Evolutionary conservation across 139 green algal genomes (phyloP).

Genomic region (Chlamydomonas sp.): DNA sequence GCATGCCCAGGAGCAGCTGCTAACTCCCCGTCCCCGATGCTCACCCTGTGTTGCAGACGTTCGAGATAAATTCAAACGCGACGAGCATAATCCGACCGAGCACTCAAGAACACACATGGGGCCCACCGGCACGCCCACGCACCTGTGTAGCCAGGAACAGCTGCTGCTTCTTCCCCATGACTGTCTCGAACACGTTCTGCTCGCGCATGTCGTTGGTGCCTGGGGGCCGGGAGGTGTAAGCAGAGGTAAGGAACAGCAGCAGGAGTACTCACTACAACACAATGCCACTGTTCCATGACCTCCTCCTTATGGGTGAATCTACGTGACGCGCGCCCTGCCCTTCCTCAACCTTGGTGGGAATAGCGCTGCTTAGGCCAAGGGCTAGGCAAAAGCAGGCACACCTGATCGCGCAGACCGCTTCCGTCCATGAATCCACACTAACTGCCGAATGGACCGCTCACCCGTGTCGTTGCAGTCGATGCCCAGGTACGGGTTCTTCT

Average conservation of each 20-base stretch:
- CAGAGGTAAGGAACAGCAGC: neutral
- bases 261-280: neutral
- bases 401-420: neutral
- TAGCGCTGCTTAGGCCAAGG: too few species aligned
- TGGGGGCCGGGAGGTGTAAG: neutral
- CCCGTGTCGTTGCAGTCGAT: constrained; percentile 96
- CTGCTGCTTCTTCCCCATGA: constrained; percentile 98
- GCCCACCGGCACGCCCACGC: neutral
- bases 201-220: constrained; percentile 98
- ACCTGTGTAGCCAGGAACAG: constrained; percentile 97
- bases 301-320: too few species aligned
- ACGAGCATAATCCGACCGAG: too few species aligned
- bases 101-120: too few species aligned
- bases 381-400: neutral
- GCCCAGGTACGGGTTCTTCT: constrained; percentile 93
- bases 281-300: too few species aligned
- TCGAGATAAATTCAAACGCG: too few species aligned
- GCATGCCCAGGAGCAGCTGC: too few species aligned
- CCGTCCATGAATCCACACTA: neutral
- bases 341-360: too few species aligned
- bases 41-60: too few species aligned
- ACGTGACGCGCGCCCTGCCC: too few species aligned
- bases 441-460: neutral
- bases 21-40: too few species aligned
- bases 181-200: constrained; percentile 99